A percentile compares a stretch with the other conserved stretches of the same genome.
Conservation (phyloP, 106 monocot genomes). For the Dendrobium nobile region DNA sequence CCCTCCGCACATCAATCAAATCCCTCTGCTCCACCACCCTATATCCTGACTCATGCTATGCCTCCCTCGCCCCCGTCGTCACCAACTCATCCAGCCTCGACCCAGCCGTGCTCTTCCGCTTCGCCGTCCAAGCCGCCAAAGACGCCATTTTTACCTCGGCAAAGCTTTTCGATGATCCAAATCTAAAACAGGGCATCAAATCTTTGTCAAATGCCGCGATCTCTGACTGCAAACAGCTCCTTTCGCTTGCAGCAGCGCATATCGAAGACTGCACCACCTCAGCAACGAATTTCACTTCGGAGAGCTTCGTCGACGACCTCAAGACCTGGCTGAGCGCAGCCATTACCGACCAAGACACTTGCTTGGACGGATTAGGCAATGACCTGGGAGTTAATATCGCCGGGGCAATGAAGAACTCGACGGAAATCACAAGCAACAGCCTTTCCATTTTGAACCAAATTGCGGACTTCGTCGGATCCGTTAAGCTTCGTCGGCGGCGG, state of each 20-base stretch:
- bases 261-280: conserved; percentile 24
- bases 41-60: conserved; percentile 31
- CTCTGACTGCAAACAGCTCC: conserved; percentile 31
- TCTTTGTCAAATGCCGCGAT: background rate
- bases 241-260: conserved; percentile 19
- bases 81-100: conserved; percentile 24
- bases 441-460: conserved; percentile 26
- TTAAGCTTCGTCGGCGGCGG: background rate
- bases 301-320: conserved; percentile 33
- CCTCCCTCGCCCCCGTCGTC: conserved; percentile 9
- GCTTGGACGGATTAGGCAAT: conserved; percentile 39
- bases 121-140: conserved; percentile 20
- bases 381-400: conserved; percentile 17
- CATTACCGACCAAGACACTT: conserved; percentile 47
- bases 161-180: conserved; percentile 10
- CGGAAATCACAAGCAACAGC: conserved; percentile 36
- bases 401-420: conserved; percentile 23
- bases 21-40: conserved; percentile 27
- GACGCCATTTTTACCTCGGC: conserved; percentile 10
- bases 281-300: conserved; percentile 7
- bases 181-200: background rate
- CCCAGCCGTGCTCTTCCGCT: conserved; percentile 24
- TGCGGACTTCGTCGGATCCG: background rate
- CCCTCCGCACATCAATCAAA: conserved; percentile 19
- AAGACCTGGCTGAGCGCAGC: conserved; percentile 41